These are phyloP conservation scores for Carex littledalei DNA, from an alignment of 176 grass and related monocot genomes.

Conservation along the genomic window DNA sequence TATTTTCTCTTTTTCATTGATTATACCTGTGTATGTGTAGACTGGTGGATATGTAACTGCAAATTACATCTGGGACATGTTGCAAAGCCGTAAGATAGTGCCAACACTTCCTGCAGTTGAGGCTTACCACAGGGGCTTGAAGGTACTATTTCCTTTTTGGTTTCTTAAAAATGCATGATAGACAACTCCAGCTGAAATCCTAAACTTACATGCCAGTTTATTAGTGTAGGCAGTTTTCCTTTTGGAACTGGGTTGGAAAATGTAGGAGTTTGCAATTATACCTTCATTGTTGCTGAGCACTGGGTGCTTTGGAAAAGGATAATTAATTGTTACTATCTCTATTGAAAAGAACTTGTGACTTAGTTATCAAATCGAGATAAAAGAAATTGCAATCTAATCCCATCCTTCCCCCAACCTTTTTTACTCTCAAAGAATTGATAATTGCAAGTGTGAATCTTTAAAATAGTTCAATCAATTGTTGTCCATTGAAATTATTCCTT, in stretches of 20 bases:
- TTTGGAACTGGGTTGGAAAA: not conserved
- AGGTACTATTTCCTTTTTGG: conserved; percentile 39
- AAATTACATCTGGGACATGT: conserved; percentile 87
- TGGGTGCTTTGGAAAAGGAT: not conserved
- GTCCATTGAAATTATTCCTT: not conserved
- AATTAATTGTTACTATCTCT: not conserved
- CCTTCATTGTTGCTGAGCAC: not conserved
- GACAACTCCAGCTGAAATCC: not conserved
- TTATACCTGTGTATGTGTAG: conserved; percentile 36
- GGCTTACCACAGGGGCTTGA: conserved; percentile 85
- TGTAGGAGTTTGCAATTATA: not conserved
- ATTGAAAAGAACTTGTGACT: not conserved
- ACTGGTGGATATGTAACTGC: conserved; percentile 84
- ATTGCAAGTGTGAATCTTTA: not conserved
- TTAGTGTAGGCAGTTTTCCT: not conserved
- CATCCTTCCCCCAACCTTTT: not conserved
- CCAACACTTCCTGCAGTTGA: conserved; percentile 71
- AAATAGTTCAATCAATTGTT: not conserved
- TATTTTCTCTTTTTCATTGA: not conserved
- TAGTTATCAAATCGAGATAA: not conserved
- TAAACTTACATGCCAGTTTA: not conserved
- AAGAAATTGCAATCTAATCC: not conserved
- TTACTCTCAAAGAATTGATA: not conserved
- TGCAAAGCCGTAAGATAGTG: conserved; percentile 64
- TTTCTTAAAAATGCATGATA: not conserved